These are phyloP conservation scores for Colletotrichum abscissum DNA, from an alignment of 2,329 filamentous ascomycete species.

Conservation along the genomic window DNA sequence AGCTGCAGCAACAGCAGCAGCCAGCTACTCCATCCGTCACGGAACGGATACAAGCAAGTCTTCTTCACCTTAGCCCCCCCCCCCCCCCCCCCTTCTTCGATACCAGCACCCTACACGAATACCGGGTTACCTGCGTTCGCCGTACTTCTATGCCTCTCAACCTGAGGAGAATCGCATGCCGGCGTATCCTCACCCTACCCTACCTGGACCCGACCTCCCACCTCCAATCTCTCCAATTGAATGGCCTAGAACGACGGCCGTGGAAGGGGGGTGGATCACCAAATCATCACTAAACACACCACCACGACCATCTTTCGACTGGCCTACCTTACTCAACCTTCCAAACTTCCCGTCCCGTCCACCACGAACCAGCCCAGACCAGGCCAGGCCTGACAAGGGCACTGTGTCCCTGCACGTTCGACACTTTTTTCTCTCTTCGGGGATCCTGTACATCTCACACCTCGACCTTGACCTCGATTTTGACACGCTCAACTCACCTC, in stretches of 20 bases:
- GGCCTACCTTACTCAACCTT: slow-evolving; percentile 32
- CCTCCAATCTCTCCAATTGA: slow-evolving; percentile 16
- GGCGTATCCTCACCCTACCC: not conserved
- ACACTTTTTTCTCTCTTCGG: slow-evolving; percentile 3
- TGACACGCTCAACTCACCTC: not conserved
- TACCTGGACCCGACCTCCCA: slow-evolving; percentile 13
- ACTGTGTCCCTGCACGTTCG: slow-evolving; percentile 29
- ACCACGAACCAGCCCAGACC: slow-evolving; percentile 32
- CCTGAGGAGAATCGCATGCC: not conserved
- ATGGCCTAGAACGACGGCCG: slow-evolving; percentile 25
- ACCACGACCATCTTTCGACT: slow-evolving; percentile 19
- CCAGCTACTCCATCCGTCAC: not conserved
- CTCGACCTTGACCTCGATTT: not conserved
- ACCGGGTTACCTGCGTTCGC: not conserved
- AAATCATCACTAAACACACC: slow-evolving; percentile 34
- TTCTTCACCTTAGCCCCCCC: not conserved
- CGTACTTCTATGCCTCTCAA: not conserved
- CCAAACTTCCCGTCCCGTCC: slow-evolving; percentile 35
- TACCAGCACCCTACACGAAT: not conserved
- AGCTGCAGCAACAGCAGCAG: too few species aligned
- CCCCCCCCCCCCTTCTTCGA: not conserved
- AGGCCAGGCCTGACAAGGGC: slow-evolving; percentile 27
- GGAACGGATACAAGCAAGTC: not conserved
- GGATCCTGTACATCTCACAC: slow-evolving; percentile 23
- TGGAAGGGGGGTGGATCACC: slow-evolving; percentile 29